Base-by-base conservation (phyloP, 352 stramenopile species). In the Globisporangium abappressorium region DNA sequence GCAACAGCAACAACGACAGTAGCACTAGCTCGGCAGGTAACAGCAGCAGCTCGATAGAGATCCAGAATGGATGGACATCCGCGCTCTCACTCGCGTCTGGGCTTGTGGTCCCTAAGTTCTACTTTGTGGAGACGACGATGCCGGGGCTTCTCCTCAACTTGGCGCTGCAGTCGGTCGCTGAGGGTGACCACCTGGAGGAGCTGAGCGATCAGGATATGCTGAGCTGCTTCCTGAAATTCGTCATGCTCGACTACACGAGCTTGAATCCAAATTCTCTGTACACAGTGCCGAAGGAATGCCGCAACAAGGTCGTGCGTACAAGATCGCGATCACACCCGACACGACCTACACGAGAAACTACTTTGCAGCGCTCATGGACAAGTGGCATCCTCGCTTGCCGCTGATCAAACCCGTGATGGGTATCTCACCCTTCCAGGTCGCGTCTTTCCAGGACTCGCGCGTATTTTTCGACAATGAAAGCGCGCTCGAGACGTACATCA, bases 291-390 rank as follows among this genome's bases (percentile, higher is more conserved):
- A 43, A 47, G 12, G 75, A 76, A 7, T 94, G 85, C 57, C 64
- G 70, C 34, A 77, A 70, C 22, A 84, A 80, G 53, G 66, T 94
- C 62, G 70, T 90, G 6, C 84, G 15, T 92, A 90, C 75, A 92
- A 90, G 57, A 76, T 94, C 51, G 82, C 81, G 4, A 88, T 94
- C 58, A 79, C 84, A 2, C 85, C 85, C 0, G 84, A 94, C 69
- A 91, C 72, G 0, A 24, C 70, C 2, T 94, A 84, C 64, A 92
- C 85, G n/a, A 81, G 85, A 9, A 43, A 80, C 24, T 94, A 94
- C 59, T 79, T 94, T 41, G 65, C 74, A 0, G 43, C 64, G 12
- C 61, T 74, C 1, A 46, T 94, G 55, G 74, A 82, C 46, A 58
- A 53, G 18, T 94, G 83, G 84, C 81, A 92, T 41, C 85, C 85